Evolutionary conservation across 75 land plant species (phyloP).

Genomic region (Sequoia sempervirens): DNA sequence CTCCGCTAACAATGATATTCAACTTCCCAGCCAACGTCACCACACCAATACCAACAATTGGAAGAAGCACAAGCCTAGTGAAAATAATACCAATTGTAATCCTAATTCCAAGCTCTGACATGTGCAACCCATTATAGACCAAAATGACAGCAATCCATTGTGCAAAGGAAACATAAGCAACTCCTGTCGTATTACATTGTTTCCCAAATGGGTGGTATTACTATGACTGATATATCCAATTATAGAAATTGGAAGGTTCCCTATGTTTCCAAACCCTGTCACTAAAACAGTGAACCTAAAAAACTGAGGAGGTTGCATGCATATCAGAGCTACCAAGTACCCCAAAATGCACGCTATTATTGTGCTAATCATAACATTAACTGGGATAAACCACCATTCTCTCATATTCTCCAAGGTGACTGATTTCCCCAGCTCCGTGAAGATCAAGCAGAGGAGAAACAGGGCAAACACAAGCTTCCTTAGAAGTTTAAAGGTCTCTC

Average conservation of each 20-base stretch:
- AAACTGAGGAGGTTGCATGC: slow-evolving; percentile 70
- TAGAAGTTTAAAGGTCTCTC: slow-evolving; percentile 32
- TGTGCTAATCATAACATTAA: slow-evolving; percentile 61
- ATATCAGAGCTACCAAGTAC: slow-evolving; percentile 45
- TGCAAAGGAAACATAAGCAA: slow-evolving; percentile 75
- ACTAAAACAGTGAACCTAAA: slow-evolving; percentile 58
- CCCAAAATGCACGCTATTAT: slow-evolving; percentile 52
- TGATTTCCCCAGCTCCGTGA: slow-evolving; percentile 58
- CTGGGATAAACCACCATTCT: slow-evolving; percentile 83
- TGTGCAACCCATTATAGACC: slow-evolving; percentile 30
- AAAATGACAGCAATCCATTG: slow-evolving; percentile 81
- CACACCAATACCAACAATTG: slow-evolving; percentile 62
- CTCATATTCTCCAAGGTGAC: slow-evolving; percentile 29
- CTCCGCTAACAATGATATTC: slow-evolving; percentile 38
- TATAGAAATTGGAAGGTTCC: slow-evolving; percentile 74
- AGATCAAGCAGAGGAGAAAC: slow-evolving; percentile 74
- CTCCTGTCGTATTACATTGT: slow-evolving; percentile 40
- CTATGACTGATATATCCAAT: slow-evolving; percentile 57
- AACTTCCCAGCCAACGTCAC: slow-evolving; percentile 52
- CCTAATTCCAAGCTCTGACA: slow-evolving; percentile 57
- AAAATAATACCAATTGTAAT: slow-evolving; percentile 66
- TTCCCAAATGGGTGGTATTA: slow-evolving; percentile 55
- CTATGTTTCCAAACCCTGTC: slow-evolving; percentile 83
- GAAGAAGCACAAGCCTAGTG: slow-evolving; percentile 73
- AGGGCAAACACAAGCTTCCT: slow-evolving; percentile 77